Conservation (phyloP, 306 rosid genomes). For the Malus fusca region DNA sequence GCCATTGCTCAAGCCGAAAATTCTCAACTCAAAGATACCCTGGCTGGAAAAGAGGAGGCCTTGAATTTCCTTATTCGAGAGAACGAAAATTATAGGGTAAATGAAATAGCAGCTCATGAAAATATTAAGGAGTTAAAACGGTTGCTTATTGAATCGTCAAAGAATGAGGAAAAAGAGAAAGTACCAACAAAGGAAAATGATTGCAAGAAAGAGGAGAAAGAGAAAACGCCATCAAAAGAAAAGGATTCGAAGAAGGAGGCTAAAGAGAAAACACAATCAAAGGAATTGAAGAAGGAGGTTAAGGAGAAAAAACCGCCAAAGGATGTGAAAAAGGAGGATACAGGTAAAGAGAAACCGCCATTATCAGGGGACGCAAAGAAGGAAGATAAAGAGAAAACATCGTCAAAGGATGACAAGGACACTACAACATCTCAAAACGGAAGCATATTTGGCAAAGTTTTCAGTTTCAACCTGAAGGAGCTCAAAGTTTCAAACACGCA, state of each 20-base stretch:
- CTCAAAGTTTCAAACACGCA: slow-evolving; percentile 31
- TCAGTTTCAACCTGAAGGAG: slow-evolving; percentile 32
- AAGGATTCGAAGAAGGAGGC: slow-evolving; percentile 28
- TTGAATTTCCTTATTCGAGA: slow-evolving; percentile 39
- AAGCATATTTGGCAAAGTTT: slow-evolving; percentile 25
- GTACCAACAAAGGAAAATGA: not conserved
- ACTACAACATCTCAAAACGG: slow-evolving; percentile 6
- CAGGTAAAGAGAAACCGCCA: slow-evolving; percentile 7
- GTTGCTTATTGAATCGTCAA: slow-evolving; percentile 43
- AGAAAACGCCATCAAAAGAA: slow-evolving; percentile 23
- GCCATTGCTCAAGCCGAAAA: slow-evolving; percentile 67
- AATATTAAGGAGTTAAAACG: slow-evolving; percentile 55
- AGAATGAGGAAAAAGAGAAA: slow-evolving; percentile 27
- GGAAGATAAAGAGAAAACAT: slow-evolving; percentile 20
- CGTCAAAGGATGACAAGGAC: slow-evolving; percentile 14
- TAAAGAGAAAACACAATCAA: not conserved
- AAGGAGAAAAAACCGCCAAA: slow-evolving; percentile 22
- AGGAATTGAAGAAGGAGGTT: slow-evolving; percentile 6
- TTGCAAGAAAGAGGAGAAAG: slow-evolving; percentile 15
- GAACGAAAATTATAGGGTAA: slow-evolving; percentile 49
- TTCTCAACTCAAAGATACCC: slow-evolving; percentile 49
- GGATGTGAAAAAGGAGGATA: slow-evolving; percentile 23
- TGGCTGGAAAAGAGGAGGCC: slow-evolving; percentile 31
- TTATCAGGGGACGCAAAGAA: slow-evolving; percentile 6
- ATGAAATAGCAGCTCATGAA: slow-evolving; percentile 58